Evolutionary conservation across 768 basidiomycete genomes (phyloP), one percentile per base, ranked within the genome.

Genomic region (Hericium rajendrae): DNA sequence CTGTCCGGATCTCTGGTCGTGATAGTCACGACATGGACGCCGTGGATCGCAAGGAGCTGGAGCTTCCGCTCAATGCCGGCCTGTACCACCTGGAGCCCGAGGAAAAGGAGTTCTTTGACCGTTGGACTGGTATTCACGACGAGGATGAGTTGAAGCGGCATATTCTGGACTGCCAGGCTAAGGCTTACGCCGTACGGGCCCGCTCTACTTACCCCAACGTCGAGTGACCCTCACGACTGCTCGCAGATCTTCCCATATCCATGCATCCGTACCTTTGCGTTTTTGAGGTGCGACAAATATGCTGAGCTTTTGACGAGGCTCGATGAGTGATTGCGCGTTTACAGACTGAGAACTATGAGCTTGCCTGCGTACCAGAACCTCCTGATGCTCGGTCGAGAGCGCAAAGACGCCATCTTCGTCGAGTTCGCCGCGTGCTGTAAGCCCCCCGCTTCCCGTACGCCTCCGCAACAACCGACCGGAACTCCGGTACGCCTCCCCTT

Each of bases 381-480:
- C n/a, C 43, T 46, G 43, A 46, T 20, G 43, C 43, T 46, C 16
- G 43, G n/a, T 18, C 15, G 20, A 8, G 43, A 46, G n/a, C 43
- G 18, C 20, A 10, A n/a, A 2, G 43, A 20, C n/a, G 18, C 43
- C 15, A 46, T 46, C 43, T 46, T 20, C 43, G 16, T 46, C 43
- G 43, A 46, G n/a, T 18, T 46, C 20, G 43, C 15, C 9, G n/a
- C n/a, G n/a, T n/a, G 43, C 20, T 46, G 43, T 46, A 46, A 46
- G 43, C 20, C 15, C 8, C 4, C 6, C 8, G 4, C n/a, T n/a
- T 16, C 41, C n/a, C 41, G 13, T 4, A 15, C 41, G 15, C 40
- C 12, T 2, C 3, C 26, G 26, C 26, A 26, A 26, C 68, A 5
- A 67, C 70, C 4, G 77, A 79, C 57, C 53, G 75, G n/a, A 59